A percentile compares a stretch with the other conserved stretches of the same genome.
These are phyloP conservation scores for Capsella rubella DNA, from an alignment of 441 rosid genomes.

Conservation along the genomic window DNA sequence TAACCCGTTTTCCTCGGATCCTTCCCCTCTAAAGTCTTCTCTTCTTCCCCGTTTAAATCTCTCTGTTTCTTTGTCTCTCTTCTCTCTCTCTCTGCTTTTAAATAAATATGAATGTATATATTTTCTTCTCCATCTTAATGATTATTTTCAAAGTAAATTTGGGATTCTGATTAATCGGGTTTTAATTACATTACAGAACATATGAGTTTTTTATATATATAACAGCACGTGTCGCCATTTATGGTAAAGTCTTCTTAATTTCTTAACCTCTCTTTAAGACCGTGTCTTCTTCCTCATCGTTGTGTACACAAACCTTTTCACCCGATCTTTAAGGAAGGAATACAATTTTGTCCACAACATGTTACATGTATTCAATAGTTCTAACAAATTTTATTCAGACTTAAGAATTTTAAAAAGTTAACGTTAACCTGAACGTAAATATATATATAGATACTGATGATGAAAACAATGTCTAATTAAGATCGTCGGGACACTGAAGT, in stretches of 20 bases:
- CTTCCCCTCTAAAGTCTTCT: conserved; percentile 28
- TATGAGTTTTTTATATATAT: conserved; percentile 8
- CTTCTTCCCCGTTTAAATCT: conserved; percentile 41
- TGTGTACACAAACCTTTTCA: background rate
- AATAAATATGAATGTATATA: no score
- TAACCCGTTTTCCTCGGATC: conserved; percentile 47
- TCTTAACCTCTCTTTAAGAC: conserved; percentile 26
- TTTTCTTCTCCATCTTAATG: conserved; percentile 1
- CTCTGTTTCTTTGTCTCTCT: conserved; percentile 19
- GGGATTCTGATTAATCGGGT: no score
- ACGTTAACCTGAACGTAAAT: background rate
- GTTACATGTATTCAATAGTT: background rate
- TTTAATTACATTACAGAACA: conserved; percentile 27
- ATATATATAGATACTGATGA: background rate
- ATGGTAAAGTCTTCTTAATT: conserved; percentile 27
- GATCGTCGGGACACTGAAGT: background rate
- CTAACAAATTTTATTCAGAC: background rate
- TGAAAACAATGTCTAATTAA: background rate
- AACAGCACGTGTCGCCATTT: conserved; percentile 42
- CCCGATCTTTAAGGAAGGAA: background rate
- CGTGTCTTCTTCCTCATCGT: conserved; percentile 25
- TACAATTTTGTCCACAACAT: no score
- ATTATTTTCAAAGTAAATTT: background rate
- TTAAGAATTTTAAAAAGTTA: background rate
- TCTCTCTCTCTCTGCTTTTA: background rate